Evolutionary conservation across 2,329 filamentous ascomycete genomes (phyloP).

Genomic region (Phoma sp.): DNA sequence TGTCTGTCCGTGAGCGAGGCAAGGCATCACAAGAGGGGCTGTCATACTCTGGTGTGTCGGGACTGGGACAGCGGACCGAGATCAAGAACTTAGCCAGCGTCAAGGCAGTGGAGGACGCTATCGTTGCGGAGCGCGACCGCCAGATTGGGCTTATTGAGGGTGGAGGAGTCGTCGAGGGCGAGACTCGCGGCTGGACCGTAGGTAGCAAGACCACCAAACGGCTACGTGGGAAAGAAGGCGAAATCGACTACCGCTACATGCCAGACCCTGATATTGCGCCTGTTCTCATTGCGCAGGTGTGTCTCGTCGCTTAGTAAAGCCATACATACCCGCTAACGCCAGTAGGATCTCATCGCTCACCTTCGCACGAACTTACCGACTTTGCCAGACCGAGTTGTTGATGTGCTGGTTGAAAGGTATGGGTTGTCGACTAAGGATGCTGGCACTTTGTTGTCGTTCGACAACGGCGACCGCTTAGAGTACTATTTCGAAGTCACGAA

Average conservation of each 20-base stretch:
- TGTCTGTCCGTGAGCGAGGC: conserved; percentile 73
- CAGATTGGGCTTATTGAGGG: conserved; percentile 81
- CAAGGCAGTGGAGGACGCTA: conserved; percentile 93
- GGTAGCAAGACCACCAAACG: conserved; percentile 81
- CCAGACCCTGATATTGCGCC: conserved; percentile 90
- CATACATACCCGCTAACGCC: conserved; percentile 6
- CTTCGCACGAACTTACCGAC: conserved; percentile 69
- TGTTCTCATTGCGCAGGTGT: conserved; percentile 69
- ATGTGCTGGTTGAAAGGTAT: conserved; percentile 66
- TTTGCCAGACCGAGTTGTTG: conserved; percentile 73
- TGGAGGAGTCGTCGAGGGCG: conserved; percentile 77
- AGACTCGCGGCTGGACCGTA: conserved; percentile 92
- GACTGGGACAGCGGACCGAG: conserved; percentile 86
- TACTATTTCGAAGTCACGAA: conserved; percentile 75
- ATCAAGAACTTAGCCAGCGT: conserved; percentile 97
- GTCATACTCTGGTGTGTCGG: conserved; percentile 63
- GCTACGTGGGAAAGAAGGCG: conserved; percentile 90
- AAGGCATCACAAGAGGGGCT: conserved; percentile 36
- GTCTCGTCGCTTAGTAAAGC: background rate
- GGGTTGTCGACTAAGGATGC: conserved; percentile 82
- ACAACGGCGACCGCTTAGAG: conserved; percentile 79
- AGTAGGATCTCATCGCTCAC: conserved; percentile 67
- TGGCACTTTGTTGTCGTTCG: conserved; percentile 75
- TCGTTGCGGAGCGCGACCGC: conserved; percentile 86
- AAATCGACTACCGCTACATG: conserved; percentile 98